Base-by-base conservation (phyloP, 2,329 filamentous ascomycete genomes). In the Aaosphaeria arxii region DNA sequence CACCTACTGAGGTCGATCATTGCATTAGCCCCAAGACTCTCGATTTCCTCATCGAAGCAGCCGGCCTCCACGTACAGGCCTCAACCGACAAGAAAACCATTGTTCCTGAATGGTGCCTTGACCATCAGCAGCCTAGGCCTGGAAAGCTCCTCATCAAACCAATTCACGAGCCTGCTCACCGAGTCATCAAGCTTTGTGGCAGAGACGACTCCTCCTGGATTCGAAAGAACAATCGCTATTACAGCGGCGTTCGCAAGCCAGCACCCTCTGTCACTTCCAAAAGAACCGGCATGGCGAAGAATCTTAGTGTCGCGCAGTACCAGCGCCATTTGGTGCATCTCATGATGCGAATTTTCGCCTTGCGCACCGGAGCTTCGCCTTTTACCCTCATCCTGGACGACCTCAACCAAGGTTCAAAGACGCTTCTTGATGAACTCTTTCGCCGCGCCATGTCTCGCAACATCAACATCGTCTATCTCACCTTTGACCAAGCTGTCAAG, bases 361-460 rank as follows among this genome's bases (percentile, higher is more conserved):
- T 89, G 47, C 82, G 89, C 53, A 88, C 94, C 69, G 84, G 83
- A 48, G 84, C 87, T 11, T 95, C 90, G 43, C 92, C 92, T 3
- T 84, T 97, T 62, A 96, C 91, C 0, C 76, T 97, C 29, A 72
- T 96, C 3, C 77, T 96, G 48, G 92, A 97, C 70, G 89, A 80
- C 32, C 77, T 96, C 30, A 90, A 95, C 72, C 91, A 96, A 71
- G 84, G 85, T 29, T 88, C 85, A 5, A 78, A 77, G 30, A 85
- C 85, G 0, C 72, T 96, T 4, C 55, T 92, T 2, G 73, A 76
- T 13, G 91, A 96, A 69, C 89, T 92, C 69, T 82, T 88, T 46
- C 76, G 78, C 42, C 81, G 91, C 59, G 89, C 88, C 5, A 30
- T 63, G 13, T 64, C 59, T 11, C 57, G 61, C 30, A 61, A 86